Evolutionary conservation across 1,284 basidiomycete species (phyloP).

Genomic region (Takashimella koratensis): DNA sequence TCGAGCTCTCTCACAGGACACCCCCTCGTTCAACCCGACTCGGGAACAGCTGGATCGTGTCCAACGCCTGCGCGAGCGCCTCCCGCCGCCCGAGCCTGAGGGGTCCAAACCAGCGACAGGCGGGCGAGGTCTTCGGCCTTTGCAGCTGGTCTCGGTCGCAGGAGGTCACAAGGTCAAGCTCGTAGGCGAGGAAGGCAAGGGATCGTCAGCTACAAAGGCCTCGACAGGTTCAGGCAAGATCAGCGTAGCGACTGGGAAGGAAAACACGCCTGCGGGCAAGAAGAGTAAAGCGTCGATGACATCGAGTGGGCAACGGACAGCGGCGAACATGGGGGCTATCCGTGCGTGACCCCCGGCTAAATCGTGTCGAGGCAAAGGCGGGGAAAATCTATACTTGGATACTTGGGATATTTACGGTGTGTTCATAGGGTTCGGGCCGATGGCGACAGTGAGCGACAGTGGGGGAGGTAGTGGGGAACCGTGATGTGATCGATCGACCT

Average conservation of each 20-base stretch:
- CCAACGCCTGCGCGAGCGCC: background rate
- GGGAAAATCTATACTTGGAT: no score
- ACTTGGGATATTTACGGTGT: no score
- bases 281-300: background rate
- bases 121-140: background rate
- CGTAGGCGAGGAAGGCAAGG: no score
- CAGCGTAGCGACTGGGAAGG: background rate
- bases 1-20: background rate
- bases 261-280: background rate
- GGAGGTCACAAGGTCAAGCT: no score
- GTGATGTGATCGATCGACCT: no score
- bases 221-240: background rate
- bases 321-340: no score
- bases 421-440: no score
- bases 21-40: background rate
- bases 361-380: no score
- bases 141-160: background rate
- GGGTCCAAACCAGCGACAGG: background rate
- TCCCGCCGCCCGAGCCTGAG: background rate
- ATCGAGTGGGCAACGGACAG: background rate
- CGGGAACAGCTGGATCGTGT: background rate
- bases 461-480: no score
- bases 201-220: no score
- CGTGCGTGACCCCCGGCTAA: no score
- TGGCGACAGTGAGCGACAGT: no score